Base-by-base conservation (phyloP, 2,329 filamentous ascomycete genomes). In the Microsporum canis region DNA sequence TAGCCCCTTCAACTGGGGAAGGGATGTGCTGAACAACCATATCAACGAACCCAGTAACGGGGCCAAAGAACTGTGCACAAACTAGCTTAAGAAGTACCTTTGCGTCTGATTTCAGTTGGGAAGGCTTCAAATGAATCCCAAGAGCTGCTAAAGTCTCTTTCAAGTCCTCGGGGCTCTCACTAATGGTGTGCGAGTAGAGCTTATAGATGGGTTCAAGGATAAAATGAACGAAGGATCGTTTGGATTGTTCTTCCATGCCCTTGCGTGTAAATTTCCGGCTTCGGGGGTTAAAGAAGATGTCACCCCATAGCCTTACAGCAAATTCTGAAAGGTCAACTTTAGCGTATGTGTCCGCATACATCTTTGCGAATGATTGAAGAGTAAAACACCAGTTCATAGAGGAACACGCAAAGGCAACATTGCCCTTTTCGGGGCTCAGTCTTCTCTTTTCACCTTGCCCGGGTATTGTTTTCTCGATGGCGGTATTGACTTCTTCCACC, bases 301-400 rank as follows among this genome's bases (percentile, higher is more conserved):
- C 92, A 27, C 94, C 94, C 94, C 94, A 99, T 65, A 99, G 78
- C 59, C 94, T 82, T 69, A 82, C 82, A 17, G 89, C 87, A 72
- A 99, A 95, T 68, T 96, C 91, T 1, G 85, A 82, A 0, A 86
- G 80, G 71, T 95, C 90, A 68, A 97, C 82, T 58, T 87, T 87
- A 4, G 88, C 85, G 72, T 92, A 96, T 57, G 83, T 89, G 66
- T 96, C 88, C 4, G 91, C 86, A 72, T 99, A 99, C 89, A 96
- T 95, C 73, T 90, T 91, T 10, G 94, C 88, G 71, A 99, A 99
- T 1, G 91, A 96, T 64, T 87, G 86, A 38, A 99, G 78, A 0
- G 91, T 97, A 72, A 99, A 96, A 73, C 90, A 95, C 94, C 94
- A 99, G 61, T 89, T 88, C 87, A 97, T 92, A 63, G 85, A 88